Conservation (phyloP, 768 basidiomycete genomes). For the Macrolepiota fuliginosa region DNA sequence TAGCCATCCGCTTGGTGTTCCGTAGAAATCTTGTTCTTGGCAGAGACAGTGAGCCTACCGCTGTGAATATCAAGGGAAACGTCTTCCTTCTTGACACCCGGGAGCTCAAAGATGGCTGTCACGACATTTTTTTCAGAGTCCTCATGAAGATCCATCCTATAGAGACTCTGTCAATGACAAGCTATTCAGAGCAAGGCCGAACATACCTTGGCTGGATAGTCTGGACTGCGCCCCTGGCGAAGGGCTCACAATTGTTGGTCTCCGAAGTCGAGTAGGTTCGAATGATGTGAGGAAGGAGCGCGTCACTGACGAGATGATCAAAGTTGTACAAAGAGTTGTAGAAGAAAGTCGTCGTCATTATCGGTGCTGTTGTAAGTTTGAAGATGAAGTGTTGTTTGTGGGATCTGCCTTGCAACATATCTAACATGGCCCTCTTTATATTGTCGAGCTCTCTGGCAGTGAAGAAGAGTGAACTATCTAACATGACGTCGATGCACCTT, state of each 20-base stretch:
- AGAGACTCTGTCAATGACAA: slow-evolving; percentile 4
- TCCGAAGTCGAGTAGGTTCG: background rate
- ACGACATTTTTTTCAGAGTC: slow-evolving; percentile 43
- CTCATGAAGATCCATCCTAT: slow-evolving; percentile 57
- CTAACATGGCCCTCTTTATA: background rate
- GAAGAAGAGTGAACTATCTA: background rate
- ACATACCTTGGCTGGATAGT: background rate
- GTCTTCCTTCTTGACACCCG: slow-evolving; percentile 50
- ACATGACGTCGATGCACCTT: background rate
- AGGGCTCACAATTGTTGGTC: background rate
- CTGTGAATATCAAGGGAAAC: slow-evolving; percentile 50
- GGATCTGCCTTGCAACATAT: background rate
- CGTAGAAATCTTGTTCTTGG: slow-evolving; percentile 35
- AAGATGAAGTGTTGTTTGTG: background rate
- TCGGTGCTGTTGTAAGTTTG: slow-evolving; percentile 1
- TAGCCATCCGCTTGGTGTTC: slow-evolving; percentile 35
- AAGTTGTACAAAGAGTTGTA: slow-evolving; percentile 41
- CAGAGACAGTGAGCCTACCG: slow-evolving; percentile 49
- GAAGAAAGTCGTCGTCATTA: slow-evolving; percentile 18
- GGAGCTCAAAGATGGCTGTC: slow-evolving; percentile 57
- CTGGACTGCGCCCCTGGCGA: background rate
- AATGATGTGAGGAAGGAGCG: slow-evolving; percentile 14
- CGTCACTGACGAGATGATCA: slow-evolving; percentile 38
- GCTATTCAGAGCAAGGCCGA: slow-evolving; percentile 8
- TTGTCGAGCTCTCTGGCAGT: background rate